Evolutionary conservation across 495 filamentous ascomycete species (phyloP).

Genomic region (Paragyromitra xinjiangensis): DNA sequence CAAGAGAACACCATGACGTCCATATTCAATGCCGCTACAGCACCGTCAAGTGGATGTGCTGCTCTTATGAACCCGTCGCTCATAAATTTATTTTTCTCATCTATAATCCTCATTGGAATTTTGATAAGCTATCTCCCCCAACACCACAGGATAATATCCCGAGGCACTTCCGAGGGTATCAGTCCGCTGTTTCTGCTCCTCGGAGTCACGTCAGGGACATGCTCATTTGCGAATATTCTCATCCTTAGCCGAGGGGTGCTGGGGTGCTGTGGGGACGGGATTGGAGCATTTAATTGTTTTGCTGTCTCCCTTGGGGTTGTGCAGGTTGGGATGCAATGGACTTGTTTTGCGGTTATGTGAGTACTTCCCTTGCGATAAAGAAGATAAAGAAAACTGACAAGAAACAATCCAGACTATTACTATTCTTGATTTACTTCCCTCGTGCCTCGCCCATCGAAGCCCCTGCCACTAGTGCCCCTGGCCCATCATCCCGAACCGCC

Average conservation of each 20-base stretch:
- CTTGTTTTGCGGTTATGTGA: slow-evolving; percentile 89
- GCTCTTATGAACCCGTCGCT: slow-evolving; percentile 54
- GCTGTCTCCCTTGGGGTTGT: slow-evolving; percentile 85
- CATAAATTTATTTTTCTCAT: slow-evolving; percentile 55
- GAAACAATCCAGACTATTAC: slow-evolving; percentile 67
- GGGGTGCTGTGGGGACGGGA: slow-evolving; percentile 76
- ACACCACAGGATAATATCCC: slow-evolving; percentile 85
- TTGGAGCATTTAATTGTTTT: slow-evolving; percentile 82
- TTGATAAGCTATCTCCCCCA: slow-evolving; percentile 90
- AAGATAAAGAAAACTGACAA: slow-evolving; percentile 8
- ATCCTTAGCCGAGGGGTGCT: slow-evolving; percentile 81
- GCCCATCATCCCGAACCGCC: slow-evolving; percentile 72
- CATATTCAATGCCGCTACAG: slow-evolving; percentile 16
- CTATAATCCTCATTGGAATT: slow-evolving; percentile 85
- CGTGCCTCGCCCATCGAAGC: slow-evolving; percentile 65
- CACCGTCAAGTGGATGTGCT: slow-evolving; percentile 38
- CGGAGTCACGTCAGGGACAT: slow-evolving; percentile 85
- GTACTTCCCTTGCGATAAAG: slow-evolving; percentile 54
- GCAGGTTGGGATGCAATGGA: slow-evolving; percentile 90
- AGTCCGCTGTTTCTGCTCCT: slow-evolving; percentile 93
- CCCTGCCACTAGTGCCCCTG: slow-evolving; percentile 56
- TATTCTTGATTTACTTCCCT: slow-evolving; percentile 89
- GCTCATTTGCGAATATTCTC: slow-evolving; percentile 89
- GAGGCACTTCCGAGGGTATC: slow-evolving; percentile 91
- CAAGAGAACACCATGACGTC: slow-evolving; percentile 30